phyloP scores from a whole-genome alignment of 805 yeast species.

The Candida multigemmis region DNA sequence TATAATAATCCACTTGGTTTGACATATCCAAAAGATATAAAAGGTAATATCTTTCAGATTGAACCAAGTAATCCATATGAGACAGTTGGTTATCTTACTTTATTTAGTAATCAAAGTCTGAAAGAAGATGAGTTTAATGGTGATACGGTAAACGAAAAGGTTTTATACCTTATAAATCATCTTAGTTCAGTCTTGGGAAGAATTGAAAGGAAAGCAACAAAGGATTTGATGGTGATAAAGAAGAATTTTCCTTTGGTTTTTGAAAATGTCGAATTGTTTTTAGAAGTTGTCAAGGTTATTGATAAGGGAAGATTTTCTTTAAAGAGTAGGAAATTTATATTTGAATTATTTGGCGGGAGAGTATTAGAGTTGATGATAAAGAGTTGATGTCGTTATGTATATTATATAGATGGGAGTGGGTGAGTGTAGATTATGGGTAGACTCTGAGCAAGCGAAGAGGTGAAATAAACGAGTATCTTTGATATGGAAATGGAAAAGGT shows the following conservation, averaged over 20 bases:
- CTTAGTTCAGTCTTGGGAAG: conserved; percentile 34
- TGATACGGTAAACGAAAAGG: conserved; percentile 10
- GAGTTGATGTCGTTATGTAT: too few relatives aligned
- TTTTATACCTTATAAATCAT: conserved; percentile 36
- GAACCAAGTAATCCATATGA: conserved; percentile 14
- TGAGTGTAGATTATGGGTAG: too few relatives aligned
- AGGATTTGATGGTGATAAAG: conserved; percentile 48
- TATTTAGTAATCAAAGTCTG: conserved; percentile 9
- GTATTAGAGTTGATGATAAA: conserved; percentile 44
- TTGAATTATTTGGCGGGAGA: conserved; percentile 51
- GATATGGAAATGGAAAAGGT: too few relatives aligned
- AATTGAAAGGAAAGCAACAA: conserved; percentile 47
- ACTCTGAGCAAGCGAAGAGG: too few relatives aligned
- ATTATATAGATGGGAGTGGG: too few relatives aligned
- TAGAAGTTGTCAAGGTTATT: conserved; percentile 39
- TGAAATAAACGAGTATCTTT: too few relatives aligned
- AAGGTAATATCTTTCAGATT: conserved; percentile 9
- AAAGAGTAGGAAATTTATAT: conserved; percentile 53
- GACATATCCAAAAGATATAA: conserved; percentile 11
- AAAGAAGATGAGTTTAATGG: conserved; percentile 5
- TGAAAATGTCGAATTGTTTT: conserved; percentile 46
- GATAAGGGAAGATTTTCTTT: conserved; percentile 55
- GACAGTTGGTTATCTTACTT: conserved; percentile 13
- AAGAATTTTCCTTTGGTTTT: conserved; percentile 41
- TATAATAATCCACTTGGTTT: conserved; percentile 9